These are phyloP conservation scores for Lepiota venenata DNA, from an alignment of 768 basidiomycete genomes.

Conservation along the genomic window DNA sequence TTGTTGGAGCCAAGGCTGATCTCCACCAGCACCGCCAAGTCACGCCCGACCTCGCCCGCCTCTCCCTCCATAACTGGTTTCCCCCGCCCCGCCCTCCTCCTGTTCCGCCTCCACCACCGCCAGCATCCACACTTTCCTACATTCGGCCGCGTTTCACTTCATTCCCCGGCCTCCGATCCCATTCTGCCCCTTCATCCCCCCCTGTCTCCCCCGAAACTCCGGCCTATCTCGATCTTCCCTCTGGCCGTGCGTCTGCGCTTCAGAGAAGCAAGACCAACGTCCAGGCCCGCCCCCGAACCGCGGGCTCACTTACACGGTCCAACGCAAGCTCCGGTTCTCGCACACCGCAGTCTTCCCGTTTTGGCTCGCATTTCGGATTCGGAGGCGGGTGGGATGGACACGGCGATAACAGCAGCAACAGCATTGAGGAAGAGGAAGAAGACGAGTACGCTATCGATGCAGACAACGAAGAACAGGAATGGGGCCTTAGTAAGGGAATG, in stretches of 20 bases:
- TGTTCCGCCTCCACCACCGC: constrained; percentile 54
- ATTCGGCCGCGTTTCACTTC: constrained; percentile 79
- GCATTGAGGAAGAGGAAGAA: constrained; percentile 63
- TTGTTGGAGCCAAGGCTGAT: constrained; percentile 93
- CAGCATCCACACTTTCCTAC: constrained; percentile 63
- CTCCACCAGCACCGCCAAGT: constrained; percentile 69
- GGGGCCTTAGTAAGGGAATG: constrained; percentile 81
- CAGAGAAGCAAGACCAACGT: constrained; percentile 49
- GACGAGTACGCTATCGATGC: constrained; percentile 62
- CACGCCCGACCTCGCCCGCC: constrained; percentile 78
- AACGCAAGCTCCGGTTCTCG: constrained; percentile 45
- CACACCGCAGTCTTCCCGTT: constrained; percentile 53
- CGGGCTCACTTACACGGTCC: constrained; percentile 45
- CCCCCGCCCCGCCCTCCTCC: constrained; percentile 74
- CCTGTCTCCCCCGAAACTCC: constrained; percentile 54
- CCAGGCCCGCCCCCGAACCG: constrained; percentile 43
- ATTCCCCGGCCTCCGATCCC: constrained; percentile 62
- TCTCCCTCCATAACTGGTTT: constrained; percentile 84
- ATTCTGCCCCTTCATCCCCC: constrained; percentile 43
- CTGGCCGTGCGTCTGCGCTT: constrained; percentile 48
- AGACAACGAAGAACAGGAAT: constrained; percentile 56
- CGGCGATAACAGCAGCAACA: constrained; percentile 61
- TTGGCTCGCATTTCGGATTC: constrained; percentile 53
- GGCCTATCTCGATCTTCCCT: constrained; percentile 60
- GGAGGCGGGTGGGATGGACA: constrained; percentile 53